phyloP scores from a whole-genome alignment of 2,329 filamentous ascomycete genomes.

The Hirsutella minnesotensis region DNA sequence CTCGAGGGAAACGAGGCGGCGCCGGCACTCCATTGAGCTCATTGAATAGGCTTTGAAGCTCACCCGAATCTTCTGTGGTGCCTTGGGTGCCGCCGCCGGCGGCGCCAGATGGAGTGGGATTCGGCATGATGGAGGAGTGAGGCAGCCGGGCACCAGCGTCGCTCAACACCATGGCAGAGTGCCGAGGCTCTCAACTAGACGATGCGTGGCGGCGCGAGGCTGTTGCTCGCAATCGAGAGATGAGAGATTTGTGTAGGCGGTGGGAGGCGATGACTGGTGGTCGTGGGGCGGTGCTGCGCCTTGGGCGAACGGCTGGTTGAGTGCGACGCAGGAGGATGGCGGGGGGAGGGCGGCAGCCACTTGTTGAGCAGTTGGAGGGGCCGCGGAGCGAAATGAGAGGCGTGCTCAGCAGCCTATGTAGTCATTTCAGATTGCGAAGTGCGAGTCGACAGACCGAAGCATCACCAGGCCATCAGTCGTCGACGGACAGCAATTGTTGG shows the following conservation, averaged over 20 bases:
- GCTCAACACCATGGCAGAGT: conserved; percentile 26
- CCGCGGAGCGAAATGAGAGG: conserved; percentile 10
- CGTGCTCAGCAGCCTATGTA: conserved; percentile 14
- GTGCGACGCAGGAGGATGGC: conserved; percentile 2
- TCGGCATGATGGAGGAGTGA: conserved; percentile 24
- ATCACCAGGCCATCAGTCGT: conserved; percentile 18
- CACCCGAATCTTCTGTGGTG: conserved; percentile 28
- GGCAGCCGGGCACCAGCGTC: conserved; percentile 25
- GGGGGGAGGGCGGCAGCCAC: not conserved
- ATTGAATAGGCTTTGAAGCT: conserved; percentile 12
- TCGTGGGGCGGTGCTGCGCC: not conserved
- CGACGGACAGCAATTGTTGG: conserved; percentile 14
- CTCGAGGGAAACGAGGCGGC: not conserved
- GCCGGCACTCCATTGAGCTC: conserved; percentile 7
- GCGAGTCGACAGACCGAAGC: conserved; percentile 10
- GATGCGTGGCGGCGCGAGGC: not conserved
- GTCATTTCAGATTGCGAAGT: conserved; percentile 15
- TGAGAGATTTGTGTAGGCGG: not conserved
- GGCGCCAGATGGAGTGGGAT: conserved; percentile 17
- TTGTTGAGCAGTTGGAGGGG: conserved; percentile 7
- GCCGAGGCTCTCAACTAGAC: not conserved
- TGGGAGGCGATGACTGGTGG: conserved; percentile 4
- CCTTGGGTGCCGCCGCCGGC: conserved; percentile 15
- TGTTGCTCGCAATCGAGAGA: not conserved
- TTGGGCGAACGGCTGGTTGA: conserved; percentile 7